These are phyloP conservation scores for Picochlorum sp. DNA, from an alignment of 139 green algal genomes.

Conservation along the genomic window DNA sequence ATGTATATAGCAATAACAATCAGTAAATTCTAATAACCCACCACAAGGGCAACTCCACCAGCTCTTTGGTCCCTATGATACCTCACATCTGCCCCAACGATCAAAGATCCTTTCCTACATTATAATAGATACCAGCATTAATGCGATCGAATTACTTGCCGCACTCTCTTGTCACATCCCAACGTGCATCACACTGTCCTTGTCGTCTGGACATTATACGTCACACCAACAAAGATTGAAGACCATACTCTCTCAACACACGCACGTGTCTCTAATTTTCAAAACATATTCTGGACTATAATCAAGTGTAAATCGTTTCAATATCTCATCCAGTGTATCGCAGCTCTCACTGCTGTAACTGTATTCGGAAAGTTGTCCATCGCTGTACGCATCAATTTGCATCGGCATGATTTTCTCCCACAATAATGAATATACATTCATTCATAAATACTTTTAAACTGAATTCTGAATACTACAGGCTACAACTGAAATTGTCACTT, in stretches of 20 bases:
- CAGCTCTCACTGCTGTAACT: neutral
- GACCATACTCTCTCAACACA: neutral
- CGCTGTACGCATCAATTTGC: slow-evolving; percentile 1
- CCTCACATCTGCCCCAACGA: slow-evolving; percentile 10
- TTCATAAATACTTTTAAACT: too few species aligned
- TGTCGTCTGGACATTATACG: too few species aligned
- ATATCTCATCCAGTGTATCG: slow-evolving; percentile 8
- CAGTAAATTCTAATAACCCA: neutral
- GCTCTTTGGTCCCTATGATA: neutral
- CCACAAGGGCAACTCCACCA: slow-evolving; percentile 8
- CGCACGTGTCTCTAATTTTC: slow-evolving; percentile 5
- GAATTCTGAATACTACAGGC: too few species aligned
- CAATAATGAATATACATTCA: too few species aligned
- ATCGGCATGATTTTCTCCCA: neutral
- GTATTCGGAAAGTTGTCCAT: neutral
- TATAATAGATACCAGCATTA: too few species aligned
- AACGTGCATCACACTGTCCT: neutral
- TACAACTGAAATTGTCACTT: too few species aligned
- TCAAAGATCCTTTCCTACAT: slow-evolving; percentile 5
- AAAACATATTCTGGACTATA: slow-evolving; percentile 5
- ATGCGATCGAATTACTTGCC: too few species aligned
- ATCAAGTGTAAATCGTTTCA: slow-evolving; percentile 23
- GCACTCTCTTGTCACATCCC: neutral
- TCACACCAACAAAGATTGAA: too few species aligned
- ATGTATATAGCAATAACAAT: neutral